A percentile compares a stretch with the other conserved stretches of the same genome.
phyloP scores from a whole-genome alignment of 331 rosid genomes.

The Quercus tomentella region DNA sequence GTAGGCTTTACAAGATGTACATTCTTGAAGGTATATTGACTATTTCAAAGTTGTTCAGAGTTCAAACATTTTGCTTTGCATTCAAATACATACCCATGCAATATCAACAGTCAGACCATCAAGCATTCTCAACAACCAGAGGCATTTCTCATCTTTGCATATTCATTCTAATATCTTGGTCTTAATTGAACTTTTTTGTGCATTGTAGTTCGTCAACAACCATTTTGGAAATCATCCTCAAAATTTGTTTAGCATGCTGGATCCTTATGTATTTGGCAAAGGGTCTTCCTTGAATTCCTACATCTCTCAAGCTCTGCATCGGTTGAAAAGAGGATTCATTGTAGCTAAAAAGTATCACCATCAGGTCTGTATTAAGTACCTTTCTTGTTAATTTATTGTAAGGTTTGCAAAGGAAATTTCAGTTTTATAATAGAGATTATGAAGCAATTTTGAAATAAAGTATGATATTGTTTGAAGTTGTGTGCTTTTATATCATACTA shows the following conservation, averaged over 20 bases:
- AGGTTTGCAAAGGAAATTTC: neutral
- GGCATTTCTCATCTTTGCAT: conserved; percentile 6
- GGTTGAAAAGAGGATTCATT: conserved; percentile 38
- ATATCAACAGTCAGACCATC: neutral
- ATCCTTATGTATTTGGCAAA: conserved; percentile 32
- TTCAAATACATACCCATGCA: neutral
- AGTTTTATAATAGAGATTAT: neutral
- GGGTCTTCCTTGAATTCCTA: conserved; percentile 27
- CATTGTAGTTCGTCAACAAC: conserved; percentile 46
- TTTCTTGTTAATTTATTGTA: conserved; percentile 3
- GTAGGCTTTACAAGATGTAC: conserved; percentile 45
- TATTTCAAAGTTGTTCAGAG: conserved; percentile 3
- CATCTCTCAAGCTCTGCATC: conserved; percentile 47
- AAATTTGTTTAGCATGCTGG: conserved; percentile 25
- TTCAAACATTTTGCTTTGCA: conserved; percentile 1
- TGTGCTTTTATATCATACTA: neutral
- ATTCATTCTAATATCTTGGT: neutral
- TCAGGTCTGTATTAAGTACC: conserved; percentile 46
- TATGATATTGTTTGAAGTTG: neutral
- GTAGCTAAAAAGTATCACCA: conserved; percentile 63
- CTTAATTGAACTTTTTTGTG: conserved; percentile 3
- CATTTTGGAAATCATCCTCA: conserved; percentile 32
- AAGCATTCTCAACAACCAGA: neutral
- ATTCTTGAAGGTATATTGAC: conserved; percentile 54
- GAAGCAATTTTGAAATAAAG: conserved; percentile 1